These are phyloP conservation scores for Boletus bicolor DNA, from an alignment of 768 basidiomycete species.

Conservation along the genomic window DNA sequence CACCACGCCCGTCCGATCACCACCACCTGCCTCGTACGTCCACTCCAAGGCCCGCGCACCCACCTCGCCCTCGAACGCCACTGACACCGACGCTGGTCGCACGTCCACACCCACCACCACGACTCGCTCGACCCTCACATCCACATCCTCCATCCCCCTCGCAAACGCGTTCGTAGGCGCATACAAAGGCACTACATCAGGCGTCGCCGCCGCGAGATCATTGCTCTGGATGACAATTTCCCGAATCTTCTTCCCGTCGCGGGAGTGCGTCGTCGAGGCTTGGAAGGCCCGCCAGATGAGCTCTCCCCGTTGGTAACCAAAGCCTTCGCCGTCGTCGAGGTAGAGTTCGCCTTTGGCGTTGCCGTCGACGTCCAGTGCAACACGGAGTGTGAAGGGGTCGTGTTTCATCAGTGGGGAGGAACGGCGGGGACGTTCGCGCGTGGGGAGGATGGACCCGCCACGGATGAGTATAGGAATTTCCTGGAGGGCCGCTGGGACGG, in stretches of 20 bases:
- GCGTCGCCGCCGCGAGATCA: constrained; percentile 60
- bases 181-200: constrained; percentile 46
- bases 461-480: constrained; percentile 84
- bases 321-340: constrained; percentile 91
- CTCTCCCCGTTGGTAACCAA: constrained; percentile 68
- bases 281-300: constrained; percentile 80
- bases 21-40: constrained; percentile 63
- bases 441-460: constrained; percentile 87
- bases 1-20: constrained; percentile 57
- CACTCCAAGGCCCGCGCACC: constrained; percentile 53
- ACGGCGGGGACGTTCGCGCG: constrained; percentile 82
- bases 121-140: constrained; percentile 78
- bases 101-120: constrained; percentile 68
- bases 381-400: constrained; percentile 90
- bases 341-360: constrained; percentile 83
- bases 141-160: constrained; percentile 44
- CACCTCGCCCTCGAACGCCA: constrained; percentile 43
- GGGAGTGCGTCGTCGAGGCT: constrained; percentile 45
- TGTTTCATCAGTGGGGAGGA: constrained; percentile 83
- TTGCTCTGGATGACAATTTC: constrained; percentile 46
- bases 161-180: constrained; percentile 66
- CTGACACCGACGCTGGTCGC: constrained; percentile 56
- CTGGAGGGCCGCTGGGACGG: constrained; percentile 74
- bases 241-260: constrained; percentile 26
- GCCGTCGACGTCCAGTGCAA: constrained; percentile 63